These are phyloP conservation scores for Podila epigama DNA, from an alignment of 192 early-diverging fungal genomes.

Conservation along the genomic window DNA sequence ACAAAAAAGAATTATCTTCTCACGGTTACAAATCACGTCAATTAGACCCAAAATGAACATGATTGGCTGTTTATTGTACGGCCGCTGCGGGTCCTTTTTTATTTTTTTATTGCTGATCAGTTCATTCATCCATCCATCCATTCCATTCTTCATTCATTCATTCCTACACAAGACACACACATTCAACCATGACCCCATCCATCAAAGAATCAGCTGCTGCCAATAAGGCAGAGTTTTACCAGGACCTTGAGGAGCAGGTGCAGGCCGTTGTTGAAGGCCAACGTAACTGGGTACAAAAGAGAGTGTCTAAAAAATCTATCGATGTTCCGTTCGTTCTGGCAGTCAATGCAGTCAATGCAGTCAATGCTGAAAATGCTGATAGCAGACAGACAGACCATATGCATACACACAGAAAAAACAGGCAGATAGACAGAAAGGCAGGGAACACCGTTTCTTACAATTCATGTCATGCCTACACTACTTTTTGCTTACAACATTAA, in stretches of 20 bases:
- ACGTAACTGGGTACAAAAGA: conserved; percentile 56
- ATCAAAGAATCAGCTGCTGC: conserved; percentile 25
- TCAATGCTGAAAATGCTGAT: no score
- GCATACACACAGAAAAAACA: no score
- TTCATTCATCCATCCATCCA: neutral
- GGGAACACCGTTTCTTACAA: no score
- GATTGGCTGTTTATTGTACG: no score
- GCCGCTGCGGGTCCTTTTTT: neutral
- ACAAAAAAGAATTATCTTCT: neutral
- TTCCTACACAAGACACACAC: neutral
- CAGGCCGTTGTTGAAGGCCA: conserved; percentile 72
- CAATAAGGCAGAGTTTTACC: conserved; percentile 77
- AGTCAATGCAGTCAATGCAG: no score
- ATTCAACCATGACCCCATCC: conserved; percentile 25
- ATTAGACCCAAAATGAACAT: no score
- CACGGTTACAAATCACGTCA: no score
- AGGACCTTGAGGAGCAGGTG: conserved; percentile 63
- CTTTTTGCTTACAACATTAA: neutral
- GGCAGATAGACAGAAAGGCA: no score
- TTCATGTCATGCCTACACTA: conserved; percentile 3
- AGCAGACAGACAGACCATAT: no score
- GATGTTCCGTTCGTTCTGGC: neutral
- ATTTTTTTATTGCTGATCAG: neutral
- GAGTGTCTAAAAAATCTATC: neutral
- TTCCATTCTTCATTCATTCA: neutral